Evolutionary conservation across 2,329 filamentous ascomycete genomes (phyloP), one percentile per base, ranked within the genome.

Genomic region (Aspergillus uvarum): DNA sequence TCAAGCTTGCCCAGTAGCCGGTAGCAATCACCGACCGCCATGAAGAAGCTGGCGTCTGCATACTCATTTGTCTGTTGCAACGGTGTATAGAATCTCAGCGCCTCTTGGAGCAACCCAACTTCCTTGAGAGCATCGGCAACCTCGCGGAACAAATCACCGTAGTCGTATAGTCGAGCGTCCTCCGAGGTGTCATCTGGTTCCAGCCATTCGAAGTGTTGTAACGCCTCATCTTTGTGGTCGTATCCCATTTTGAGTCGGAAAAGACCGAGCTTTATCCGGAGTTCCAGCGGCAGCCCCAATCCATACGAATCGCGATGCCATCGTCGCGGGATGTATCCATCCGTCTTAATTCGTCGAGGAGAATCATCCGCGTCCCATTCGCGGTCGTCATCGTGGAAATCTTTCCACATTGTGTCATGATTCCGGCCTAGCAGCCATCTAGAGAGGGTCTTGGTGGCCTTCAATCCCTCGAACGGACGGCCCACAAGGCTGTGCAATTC

Each of bases 301-400:
- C 91, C 92, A 72, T 96, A 96, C 0, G 83, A 79, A 5, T 82
- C 79, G 4, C 77, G 70, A 1, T 83, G 79, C 70, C 85, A 86
- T 49, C 75, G 76, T 3, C 77, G 82, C 4, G 82, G 79, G 8
- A 81, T 75, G 71, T 89, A 96, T 1, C 83, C 83, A 2, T 83
- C 74, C 5, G 90, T 82, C 59, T 82, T 76, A 2, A 80, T 74
- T 59, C 93, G 87, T 62, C 95, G 81, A 12, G 84, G 88, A 21
- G 83, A 81, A 69, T 92, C 86, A 49, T 88, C 83, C 5, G 84
- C 76, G 72, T 99, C 95, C 86, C 92, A 99, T 76, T 99, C 95
- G 59, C 92, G 84, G 73, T 96, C 92, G 71, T 97, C 91, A 5
- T 85, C 81, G 31, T 83, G 80, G 64, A 84, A 82, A 8, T 82